A percentile compares a stretch with the other conserved stretches of the same genome.
Evolutionary conservation across 495 filamentous ascomycete species (phyloP).

Genomic region (Penicillium cosmopolitanum): DNA sequence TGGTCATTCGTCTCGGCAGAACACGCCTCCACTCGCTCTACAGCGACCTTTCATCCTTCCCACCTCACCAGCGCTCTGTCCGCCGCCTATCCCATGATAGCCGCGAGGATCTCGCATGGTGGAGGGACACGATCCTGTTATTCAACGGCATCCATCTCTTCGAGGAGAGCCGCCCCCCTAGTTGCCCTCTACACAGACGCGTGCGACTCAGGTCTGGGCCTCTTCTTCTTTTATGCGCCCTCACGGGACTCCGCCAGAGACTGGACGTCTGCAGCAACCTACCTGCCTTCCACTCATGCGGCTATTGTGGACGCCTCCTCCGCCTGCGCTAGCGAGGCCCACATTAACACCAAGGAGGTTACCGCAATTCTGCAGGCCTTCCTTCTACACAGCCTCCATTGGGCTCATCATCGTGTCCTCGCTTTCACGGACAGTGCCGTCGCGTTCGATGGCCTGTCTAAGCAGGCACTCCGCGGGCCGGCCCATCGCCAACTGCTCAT

Average conservation of each 20-base stretch:
- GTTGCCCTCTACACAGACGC: conserved; percentile 11
- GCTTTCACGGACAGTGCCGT: no score
- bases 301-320: no score
- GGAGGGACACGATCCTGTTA: background rate
- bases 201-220: conserved; percentile 3
- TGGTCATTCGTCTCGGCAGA: no score
- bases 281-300: no score
- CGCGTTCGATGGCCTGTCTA: no score
- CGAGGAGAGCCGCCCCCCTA: conserved; percentile 5
- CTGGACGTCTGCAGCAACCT: no score
- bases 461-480: no score
- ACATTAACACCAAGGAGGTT: conserved; percentile 1
- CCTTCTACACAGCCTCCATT: conserved; percentile 9
- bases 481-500: no score
- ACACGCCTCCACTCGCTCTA: no score
- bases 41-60: conserved; percentile 1
- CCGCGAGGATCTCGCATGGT: conserved; percentile 7
- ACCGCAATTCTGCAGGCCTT: conserved; percentile 7
- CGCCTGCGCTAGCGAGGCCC: background rate
- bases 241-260: no score
- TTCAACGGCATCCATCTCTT: no score
- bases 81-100: conserved; percentile 5
- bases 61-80: background rate
- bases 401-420: conserved; percentile 5
- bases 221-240: conserved; percentile 6